Evolutionary conservation across 495 filamentous ascomycete genomes (phyloP).

Genomic region (Aspergillus sparsus): DNA sequence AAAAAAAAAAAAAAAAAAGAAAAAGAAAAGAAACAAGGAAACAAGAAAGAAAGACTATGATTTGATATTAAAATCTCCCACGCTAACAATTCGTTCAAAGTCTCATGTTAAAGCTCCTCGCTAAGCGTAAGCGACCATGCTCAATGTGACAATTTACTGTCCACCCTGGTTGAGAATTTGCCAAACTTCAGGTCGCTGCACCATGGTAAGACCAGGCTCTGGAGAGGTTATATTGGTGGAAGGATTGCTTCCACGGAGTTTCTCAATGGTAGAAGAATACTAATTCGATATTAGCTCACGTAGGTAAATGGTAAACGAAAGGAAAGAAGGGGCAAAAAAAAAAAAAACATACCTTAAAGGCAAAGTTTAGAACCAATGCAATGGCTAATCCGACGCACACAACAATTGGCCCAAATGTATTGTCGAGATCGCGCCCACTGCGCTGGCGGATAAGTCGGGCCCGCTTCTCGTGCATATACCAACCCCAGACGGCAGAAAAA

Average conservation of each 20-base stretch:
- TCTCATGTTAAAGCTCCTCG: too few species aligned
- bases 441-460: conserved; percentile 76
- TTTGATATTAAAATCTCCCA: too few species aligned
- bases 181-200: conserved; percentile 23
- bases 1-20: too few species aligned
- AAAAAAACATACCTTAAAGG: conserved; percentile 60
- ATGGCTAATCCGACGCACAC: conserved; percentile 77
- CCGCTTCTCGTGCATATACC: conserved; percentile 73
- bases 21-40: too few species aligned
- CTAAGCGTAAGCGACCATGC: too few species aligned
- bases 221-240: conserved; percentile 11
- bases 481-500: conserved; percentile 86
- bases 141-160: neutral
- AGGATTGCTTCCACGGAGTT: conserved; percentile 23
- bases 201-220: conserved; percentile 20
- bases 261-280: conserved; percentile 40
- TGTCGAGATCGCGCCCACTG: conserved; percentile 92
- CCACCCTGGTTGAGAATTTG: conserved; percentile 17
- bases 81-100: too few species aligned
- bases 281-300: conserved; percentile 26
- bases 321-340: neutral
- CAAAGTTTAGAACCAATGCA: conserved; percentile 85
- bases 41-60: too few species aligned
- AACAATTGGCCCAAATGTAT: conserved; percentile 76
- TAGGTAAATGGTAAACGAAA: too few species aligned